Conservation (phyloP, 2,329 filamentous ascomycete genomes). For the Trichoderma atrobrunneum region DNA sequence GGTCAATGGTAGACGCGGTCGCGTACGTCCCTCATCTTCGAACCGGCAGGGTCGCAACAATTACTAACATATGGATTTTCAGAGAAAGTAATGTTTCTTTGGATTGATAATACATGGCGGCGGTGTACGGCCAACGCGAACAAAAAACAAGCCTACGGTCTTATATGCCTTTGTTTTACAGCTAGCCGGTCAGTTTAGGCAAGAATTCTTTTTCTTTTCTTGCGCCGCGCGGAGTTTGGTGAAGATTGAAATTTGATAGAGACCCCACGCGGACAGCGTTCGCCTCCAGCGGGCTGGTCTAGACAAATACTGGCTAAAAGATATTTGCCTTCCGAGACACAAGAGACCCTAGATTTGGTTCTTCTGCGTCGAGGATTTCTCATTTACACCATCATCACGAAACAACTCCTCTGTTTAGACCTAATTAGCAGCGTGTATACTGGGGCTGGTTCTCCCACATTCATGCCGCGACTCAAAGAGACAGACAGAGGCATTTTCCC, state of each 20-base stretch:
- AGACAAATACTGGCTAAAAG: constrained; percentile 16
- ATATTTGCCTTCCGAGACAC: background rate
- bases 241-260: constrained; percentile 21
- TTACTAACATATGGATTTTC: constrained; percentile 26
- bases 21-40: constrained; percentile 44
- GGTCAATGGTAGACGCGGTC: constrained; percentile 55
- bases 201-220: constrained; percentile 2
- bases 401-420: constrained; percentile 12
- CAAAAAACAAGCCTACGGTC: background rate
- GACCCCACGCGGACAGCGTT: constrained; percentile 11
- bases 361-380: background rate
- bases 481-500: constrained; percentile 5
- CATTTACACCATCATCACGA: constrained; percentile 7
- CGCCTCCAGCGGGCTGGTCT: constrained; percentile 13
- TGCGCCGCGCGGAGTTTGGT: constrained; percentile 18
- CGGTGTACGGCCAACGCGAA: background rate
- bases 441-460: constrained; percentile 24
- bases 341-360: background rate
- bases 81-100: constrained; percentile 29
- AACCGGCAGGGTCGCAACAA: constrained; percentile 20
- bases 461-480: constrained; percentile 15
- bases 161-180: constrained; percentile 7
- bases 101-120: constrained; percentile 4
- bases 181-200: constrained; percentile 5
- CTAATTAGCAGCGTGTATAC: constrained; percentile 22